Evolutionary conservation across 495 filamentous ascomycete genomes (phyloP).

Genomic region (Neurospora terricola): DNA sequence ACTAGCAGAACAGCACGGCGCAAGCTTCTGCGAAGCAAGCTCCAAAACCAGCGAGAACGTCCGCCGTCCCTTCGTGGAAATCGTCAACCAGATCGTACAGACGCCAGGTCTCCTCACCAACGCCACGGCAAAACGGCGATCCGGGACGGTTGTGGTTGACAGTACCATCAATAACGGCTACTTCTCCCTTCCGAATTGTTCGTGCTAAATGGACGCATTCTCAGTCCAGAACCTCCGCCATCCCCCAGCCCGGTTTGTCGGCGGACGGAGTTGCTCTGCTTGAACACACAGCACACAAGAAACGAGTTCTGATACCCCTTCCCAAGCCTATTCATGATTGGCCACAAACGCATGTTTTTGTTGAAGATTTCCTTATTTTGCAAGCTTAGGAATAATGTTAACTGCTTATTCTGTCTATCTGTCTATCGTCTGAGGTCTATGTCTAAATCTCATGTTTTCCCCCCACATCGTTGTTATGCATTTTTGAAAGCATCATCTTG

Average conservation of each 20-base stretch:
- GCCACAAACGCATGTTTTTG: background rate
- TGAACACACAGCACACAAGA: background rate
- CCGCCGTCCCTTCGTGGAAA: slow-evolving; percentile 42
- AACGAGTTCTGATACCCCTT: background rate
- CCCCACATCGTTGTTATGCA: background rate
- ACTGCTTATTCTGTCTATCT: background rate
- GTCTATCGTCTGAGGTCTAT: background rate
- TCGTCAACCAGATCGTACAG: slow-evolving; percentile 42
- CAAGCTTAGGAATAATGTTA: background rate
- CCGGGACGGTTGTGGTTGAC: slow-evolving; percentile 8
- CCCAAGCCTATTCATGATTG: background rate
- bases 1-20: slow-evolving; percentile 38
- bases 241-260: background rate
- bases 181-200: slow-evolving; percentile 6
- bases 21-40: slow-evolving; percentile 46
- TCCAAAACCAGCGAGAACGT: slow-evolving; percentile 46
- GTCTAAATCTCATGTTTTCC: background rate
- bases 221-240: background rate
- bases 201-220: slow-evolving; percentile 7
- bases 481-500: background rate
- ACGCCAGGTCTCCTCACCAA: slow-evolving; percentile 32
- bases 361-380: background rate
- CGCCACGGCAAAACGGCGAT: slow-evolving; percentile 10
- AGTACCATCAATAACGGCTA: background rate
- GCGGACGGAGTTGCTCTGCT: background rate